A percentile compares a stretch with the other conserved stretches of the same genome.
Conservation (phyloP, 2,329 filamentous ascomycete genomes). For the Aspergillus quadricinctus region DNA sequence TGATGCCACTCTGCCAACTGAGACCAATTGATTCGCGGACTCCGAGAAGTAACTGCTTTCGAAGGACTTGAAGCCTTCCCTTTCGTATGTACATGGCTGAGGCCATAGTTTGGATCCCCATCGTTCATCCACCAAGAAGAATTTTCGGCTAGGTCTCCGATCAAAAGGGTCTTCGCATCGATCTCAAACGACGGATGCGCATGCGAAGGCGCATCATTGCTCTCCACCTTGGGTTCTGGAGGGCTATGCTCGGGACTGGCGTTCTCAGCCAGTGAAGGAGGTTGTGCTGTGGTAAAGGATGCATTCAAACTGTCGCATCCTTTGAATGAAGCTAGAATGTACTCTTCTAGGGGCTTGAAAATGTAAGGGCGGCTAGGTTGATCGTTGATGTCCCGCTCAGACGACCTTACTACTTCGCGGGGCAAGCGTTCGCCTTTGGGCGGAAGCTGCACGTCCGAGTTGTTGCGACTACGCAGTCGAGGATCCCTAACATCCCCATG, state of each 20-base stretch:
- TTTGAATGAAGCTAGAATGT: constrained; percentile 65
- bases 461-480: constrained; percentile 22
- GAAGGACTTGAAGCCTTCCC: constrained; percentile 27
- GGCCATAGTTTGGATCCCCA: constrained; percentile 36
- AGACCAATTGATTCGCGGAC: constrained; percentile 70
- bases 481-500: constrained; percentile 17
- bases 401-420: constrained; percentile 15
- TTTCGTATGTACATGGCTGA: constrained; percentile 28
- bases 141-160: constrained; percentile 76
- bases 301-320: constrained; percentile 69
- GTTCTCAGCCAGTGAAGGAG: constrained; percentile 39
- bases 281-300: constrained; percentile 62
- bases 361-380: constrained; percentile 46
- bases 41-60: constrained; percentile 51
- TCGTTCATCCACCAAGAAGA: constrained; percentile 76
- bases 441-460: constrained; percentile 25
- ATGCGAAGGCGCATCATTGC: constrained; percentile 26
- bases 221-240: constrained; percentile 25
- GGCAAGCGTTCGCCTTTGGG: constrained; percentile 18
- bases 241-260: constrained; percentile 45
- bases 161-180: constrained; percentile 68
- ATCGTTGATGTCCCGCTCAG: constrained; percentile 36
- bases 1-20: constrained; percentile 71
- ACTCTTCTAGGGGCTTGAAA: constrained; percentile 74
- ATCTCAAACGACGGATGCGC: constrained; percentile 54